Evolutionary conservation across 1,284 basidiomycete genomes (phyloP).

Genomic region (Takashimella tepidaria): DNA sequence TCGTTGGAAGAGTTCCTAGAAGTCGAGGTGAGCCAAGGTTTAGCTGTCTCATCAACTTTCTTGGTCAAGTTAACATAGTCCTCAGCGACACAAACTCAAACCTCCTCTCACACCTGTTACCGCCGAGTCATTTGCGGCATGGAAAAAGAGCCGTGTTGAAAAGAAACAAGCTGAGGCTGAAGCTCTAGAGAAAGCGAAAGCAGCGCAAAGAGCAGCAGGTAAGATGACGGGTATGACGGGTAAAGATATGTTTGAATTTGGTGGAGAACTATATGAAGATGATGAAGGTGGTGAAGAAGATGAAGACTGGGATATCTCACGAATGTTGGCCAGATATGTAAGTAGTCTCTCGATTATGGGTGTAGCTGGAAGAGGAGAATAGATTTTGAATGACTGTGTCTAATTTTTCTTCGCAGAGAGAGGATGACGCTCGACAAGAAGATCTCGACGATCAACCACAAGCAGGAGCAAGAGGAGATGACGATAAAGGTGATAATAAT

Average conservation of each 20-base stretch:
- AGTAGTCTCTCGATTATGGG: constrained; percentile 60
- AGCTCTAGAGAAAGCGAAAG: constrained; percentile 76
- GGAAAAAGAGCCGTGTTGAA: constrained; percentile 90
- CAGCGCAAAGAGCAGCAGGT: constrained; percentile 74
- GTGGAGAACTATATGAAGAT: constrained; percentile 90
- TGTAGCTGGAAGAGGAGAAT: constrained; percentile 64
- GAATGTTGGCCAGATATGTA: constrained; percentile 44
- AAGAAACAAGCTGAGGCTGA: constrained; percentile 88
- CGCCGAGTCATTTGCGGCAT: constrained; percentile 80
- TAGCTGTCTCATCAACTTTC: not conserved
- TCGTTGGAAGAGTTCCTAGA: constrained; percentile 96
- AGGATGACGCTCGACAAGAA: constrained; percentile 60
- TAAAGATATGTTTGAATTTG: constrained; percentile 94
- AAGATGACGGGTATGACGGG: constrained; percentile 93
- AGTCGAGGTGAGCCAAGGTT: constrained; percentile 65
- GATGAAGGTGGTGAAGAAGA: constrained; percentile 55
- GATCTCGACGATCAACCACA: not conserved
- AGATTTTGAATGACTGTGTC: no score
- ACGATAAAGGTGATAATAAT: not conserved
- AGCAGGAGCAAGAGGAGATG: not conserved
- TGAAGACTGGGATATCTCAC: constrained; percentile 47
- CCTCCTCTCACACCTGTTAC: constrained; percentile 93
- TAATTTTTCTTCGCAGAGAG: constrained; percentile 42
- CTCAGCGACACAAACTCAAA: constrained; percentile 87
- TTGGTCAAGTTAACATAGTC: constrained; percentile 4